Conservation (phyloP, 2,329 filamentous ascomycete genomes). For the Cercospora sojina region DNA sequence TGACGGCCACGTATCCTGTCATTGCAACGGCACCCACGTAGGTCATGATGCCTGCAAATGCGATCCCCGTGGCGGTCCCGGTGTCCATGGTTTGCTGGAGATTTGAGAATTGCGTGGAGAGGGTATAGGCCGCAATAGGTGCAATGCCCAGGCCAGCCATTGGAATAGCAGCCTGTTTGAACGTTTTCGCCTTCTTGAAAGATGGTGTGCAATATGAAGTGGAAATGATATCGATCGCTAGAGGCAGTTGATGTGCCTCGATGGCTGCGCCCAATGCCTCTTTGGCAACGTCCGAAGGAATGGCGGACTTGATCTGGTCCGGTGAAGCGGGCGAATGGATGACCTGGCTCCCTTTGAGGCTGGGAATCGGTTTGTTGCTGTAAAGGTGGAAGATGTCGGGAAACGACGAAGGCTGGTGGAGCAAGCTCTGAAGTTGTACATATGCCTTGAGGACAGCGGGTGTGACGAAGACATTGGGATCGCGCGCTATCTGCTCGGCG, state of each 20-base stretch:
- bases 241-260: slow-evolving; percentile 70
- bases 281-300: slow-evolving; percentile 69
- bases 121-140: slow-evolving; percentile 67
- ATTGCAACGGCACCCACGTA: slow-evolving; percentile 80
- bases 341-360: slow-evolving; percentile 52
- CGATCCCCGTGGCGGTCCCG: slow-evolving; percentile 69
- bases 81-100: slow-evolving; percentile 77
- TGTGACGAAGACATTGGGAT: slow-evolving; percentile 78
- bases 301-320: slow-evolving; percentile 60
- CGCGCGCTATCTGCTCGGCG: slow-evolving; percentile 68
- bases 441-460: slow-evolving; percentile 70
- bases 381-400: slow-evolving; percentile 80
- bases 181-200: slow-evolving; percentile 65
- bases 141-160: slow-evolving; percentile 55
- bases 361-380: slow-evolving; percentile 75
- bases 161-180: slow-evolving; percentile 64
- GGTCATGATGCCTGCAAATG: slow-evolving; percentile 76
- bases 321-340: slow-evolving; percentile 64
- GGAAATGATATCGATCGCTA: slow-evolving; percentile 74
- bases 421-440: slow-evolving; percentile 69
- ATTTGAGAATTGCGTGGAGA: slow-evolving; percentile 65
- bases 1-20: slow-evolving; percentile 78
- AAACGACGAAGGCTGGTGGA: slow-evolving; percentile 72
- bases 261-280: slow-evolving; percentile 78
- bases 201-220: slow-evolving; percentile 66